Conservation (phyloP, 2,329 filamentous ascomycete genomes). For the Xylariaceae sp. region DNA sequence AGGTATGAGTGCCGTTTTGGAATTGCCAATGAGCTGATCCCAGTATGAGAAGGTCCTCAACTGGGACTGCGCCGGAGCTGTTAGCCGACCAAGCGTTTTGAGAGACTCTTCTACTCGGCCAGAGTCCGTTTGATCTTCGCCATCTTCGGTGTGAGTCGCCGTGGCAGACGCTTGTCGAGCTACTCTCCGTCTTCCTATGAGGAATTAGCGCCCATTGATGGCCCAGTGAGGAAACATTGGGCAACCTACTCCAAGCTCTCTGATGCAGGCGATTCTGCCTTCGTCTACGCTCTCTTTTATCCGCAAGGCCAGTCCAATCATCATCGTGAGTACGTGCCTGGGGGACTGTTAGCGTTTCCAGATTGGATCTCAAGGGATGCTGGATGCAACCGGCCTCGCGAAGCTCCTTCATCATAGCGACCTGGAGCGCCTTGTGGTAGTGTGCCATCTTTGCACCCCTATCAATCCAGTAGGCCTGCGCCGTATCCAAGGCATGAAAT, state of each 20-base stretch:
- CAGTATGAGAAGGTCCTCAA: slow-evolving; percentile 19
- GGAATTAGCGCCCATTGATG: background rate
- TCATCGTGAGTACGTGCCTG: slow-evolving; percentile 24
- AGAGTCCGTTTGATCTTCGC: too few species aligned
- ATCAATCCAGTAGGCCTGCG: too few species aligned
- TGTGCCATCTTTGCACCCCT: too few species aligned
- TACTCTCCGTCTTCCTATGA: too few species aligned
- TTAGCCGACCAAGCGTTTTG: background rate
- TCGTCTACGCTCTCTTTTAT: slow-evolving; percentile 27
- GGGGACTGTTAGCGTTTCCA: background rate
- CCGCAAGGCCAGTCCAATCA: slow-evolving; percentile 30
- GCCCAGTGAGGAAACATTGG: background rate
- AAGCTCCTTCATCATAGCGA: slow-evolving; percentile 13
- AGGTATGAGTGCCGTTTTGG: slow-evolving; percentile 1
- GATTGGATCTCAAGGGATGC: background rate
- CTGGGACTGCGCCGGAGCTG: slow-evolving; percentile 6
- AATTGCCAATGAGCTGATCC: slow-evolving; percentile 11
- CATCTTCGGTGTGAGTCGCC: too few species aligned
- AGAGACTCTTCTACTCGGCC: background rate
- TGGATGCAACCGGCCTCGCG: slow-evolving; percentile 13
- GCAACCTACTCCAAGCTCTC: slow-evolving; percentile 29
- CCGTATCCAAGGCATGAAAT: too few species aligned
- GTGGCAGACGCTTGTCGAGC: too few species aligned
- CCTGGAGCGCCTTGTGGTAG: slow-evolving; percentile 5
- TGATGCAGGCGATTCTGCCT: slow-evolving; percentile 32